phyloP scores from a whole-genome alignment of 2,329 filamentous ascomycete species.

The Hymenoscyphus repandus region DNA sequence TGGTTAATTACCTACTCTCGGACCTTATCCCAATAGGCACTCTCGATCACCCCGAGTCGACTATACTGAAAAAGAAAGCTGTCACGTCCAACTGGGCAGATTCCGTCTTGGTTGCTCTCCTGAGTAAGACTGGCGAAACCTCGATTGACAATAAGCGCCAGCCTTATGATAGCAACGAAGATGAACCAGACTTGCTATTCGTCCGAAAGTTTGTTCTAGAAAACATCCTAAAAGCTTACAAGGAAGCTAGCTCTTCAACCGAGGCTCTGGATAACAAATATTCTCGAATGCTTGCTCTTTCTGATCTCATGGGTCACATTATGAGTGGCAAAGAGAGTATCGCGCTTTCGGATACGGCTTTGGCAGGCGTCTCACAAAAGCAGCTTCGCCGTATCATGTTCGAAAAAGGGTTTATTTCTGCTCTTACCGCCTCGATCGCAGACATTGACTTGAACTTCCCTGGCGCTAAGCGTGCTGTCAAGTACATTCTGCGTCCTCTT shows the following conservation, averaged over 20 bases:
- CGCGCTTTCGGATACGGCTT: constrained; percentile 36
- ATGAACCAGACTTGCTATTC: constrained; percentile 80
- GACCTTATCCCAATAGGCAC: constrained; percentile 63
- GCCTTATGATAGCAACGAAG: constrained; percentile 58
- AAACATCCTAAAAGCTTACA: constrained; percentile 86
- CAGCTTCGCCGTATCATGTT: constrained; percentile 95
- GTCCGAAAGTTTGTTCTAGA: constrained; percentile 94
- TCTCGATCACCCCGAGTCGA: constrained; percentile 66
- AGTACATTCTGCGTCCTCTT: constrained; percentile 88
- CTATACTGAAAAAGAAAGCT: constrained; percentile 75
- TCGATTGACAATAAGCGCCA: constrained; percentile 51
- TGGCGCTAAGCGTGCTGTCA: constrained; percentile 86
- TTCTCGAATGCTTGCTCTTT: constrained; percentile 77
- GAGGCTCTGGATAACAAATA: constrained; percentile 84
- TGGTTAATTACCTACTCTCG: constrained; percentile 89
- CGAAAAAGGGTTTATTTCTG: constrained; percentile 90
- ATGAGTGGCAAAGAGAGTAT: constrained; percentile 73
- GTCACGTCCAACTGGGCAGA: constrained; percentile 84
- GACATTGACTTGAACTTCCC: constrained; percentile 96
- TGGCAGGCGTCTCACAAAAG: constrained; percentile 57
- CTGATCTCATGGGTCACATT: constrained; percentile 90
- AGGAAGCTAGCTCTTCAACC: constrained; percentile 72
- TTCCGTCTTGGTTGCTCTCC: constrained; percentile 78
- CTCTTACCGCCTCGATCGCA: constrained; percentile 84
- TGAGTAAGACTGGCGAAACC: constrained; percentile 80